Conservation (phyloP, 148 eudicot genomes). For the Chenopodium suecicum region DNA sequence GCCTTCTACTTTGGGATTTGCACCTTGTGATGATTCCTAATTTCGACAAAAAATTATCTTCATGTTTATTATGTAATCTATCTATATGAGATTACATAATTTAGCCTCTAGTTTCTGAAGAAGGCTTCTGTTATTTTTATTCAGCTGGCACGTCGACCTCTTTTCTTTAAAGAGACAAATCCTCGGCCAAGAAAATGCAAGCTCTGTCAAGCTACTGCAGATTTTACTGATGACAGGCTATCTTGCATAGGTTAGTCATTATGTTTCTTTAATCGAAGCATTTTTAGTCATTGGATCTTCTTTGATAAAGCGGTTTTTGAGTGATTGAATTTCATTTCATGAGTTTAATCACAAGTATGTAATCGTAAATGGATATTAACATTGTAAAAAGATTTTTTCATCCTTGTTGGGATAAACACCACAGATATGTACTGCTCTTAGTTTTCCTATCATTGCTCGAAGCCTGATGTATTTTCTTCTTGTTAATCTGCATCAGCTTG, state of each 20-base stretch:
- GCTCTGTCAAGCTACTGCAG: constrained; percentile 72
- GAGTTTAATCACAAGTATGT: no score
- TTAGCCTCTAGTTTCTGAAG: not conserved
- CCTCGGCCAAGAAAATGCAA: constrained; percentile 95
- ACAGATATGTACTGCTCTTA: no score
- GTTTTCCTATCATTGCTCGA: not conserved
- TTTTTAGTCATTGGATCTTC: not conserved
- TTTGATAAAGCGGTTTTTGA: no score
- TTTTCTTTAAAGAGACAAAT: constrained; percentile 79
- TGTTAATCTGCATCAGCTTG: no score
- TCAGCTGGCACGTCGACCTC: constrained; percentile 73
- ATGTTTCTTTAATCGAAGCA: not conserved
- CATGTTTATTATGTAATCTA: not conserved
- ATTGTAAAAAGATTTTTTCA: not conserved
- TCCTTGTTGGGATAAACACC: no score
- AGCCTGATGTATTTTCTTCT: constrained; percentile 22
- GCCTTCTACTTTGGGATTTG: constrained; percentile 30
- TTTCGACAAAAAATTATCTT: constrained; percentile 31
- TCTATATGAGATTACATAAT: not conserved
- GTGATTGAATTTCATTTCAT: no score
- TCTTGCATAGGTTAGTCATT: constrained; percentile 41
- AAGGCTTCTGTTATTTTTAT: constrained; percentile 21
- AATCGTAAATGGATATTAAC: no score
- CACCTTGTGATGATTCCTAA: constrained; percentile 16
- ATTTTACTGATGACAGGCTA: constrained; percentile 92